Percentiles rank a stretch among this genome's conserved stretches.
Conservation (phyloP, 2,329 filamentous ascomycete genomes). For the Cladosporium sp. region DNA sequence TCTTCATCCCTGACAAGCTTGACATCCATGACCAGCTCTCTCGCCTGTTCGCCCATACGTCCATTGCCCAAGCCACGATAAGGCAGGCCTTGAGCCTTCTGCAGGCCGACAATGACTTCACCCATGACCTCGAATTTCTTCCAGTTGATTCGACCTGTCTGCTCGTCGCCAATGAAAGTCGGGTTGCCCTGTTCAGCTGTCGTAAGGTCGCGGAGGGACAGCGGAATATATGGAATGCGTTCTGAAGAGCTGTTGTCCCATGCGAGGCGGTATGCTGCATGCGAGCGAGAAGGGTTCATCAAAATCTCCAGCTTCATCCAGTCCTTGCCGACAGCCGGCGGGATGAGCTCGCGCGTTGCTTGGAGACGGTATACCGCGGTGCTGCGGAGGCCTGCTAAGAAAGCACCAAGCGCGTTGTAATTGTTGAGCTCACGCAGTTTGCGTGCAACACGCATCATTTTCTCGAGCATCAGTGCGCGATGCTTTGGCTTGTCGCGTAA, state of each 20-base stretch:
- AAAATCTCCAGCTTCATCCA: slow-evolving; percentile 86
- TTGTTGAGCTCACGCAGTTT: slow-evolving; percentile 91
- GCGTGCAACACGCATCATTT: slow-evolving; percentile 86
- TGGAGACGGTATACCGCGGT: slow-evolving; percentile 80
- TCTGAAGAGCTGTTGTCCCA: slow-evolving; percentile 94
- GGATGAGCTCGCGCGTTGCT: slow-evolving; percentile 75
- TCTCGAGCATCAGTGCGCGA: slow-evolving; percentile 84
- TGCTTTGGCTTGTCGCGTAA: slow-evolving; percentile 96
- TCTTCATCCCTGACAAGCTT: slow-evolving; percentile 84
- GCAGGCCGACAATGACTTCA: slow-evolving; percentile 84
- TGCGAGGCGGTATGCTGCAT: slow-evolving; percentile 92
- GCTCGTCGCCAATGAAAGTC: slow-evolving; percentile 71
- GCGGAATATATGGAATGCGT: slow-evolving; percentile 87
- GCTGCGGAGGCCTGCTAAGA: slow-evolving; percentile 89
- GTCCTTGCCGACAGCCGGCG: slow-evolving; percentile 71
- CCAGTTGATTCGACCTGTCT: slow-evolving; percentile 75
- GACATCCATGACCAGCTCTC: slow-evolving; percentile 77
- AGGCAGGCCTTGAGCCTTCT: slow-evolving; percentile 83
- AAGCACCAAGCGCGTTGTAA: slow-evolving; percentile 92
- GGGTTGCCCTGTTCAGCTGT: slow-evolving; percentile 89
- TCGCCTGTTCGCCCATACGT: slow-evolving; percentile 56
- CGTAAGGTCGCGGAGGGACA: slow-evolving; percentile 86
- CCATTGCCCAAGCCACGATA: slow-evolving; percentile 63
- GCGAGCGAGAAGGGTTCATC: slow-evolving; percentile 89
- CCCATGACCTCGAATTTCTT: slow-evolving; percentile 96